A percentile compares a stretch with the other conserved stretches of the same genome.
Evolutionary conservation across 139 green algal species (phyloP).

Genomic region (Monoraphidium neglectum): DNA sequence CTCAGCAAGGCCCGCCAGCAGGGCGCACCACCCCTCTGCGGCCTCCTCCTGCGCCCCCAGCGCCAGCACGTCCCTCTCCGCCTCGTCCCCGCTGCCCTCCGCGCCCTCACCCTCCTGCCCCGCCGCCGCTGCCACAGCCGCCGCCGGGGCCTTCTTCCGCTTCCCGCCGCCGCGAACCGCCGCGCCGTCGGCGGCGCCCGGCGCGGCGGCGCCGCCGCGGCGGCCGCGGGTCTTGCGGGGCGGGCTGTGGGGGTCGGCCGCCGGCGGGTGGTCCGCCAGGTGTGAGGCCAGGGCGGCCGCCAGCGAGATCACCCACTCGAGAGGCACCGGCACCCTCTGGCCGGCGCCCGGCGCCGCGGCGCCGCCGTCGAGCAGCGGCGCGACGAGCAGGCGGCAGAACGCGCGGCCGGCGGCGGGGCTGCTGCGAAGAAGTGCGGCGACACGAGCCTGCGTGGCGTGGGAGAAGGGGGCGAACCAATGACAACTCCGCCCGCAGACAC

Average conservation of each 20-base stretch:
- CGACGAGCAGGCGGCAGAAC: conserved; percentile 62
- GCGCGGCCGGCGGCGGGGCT: conserved; percentile 54
- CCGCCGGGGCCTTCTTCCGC: conserved; percentile 22
- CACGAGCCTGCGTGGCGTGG: conserved; percentile 36
- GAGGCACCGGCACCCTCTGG: conserved; percentile 36
- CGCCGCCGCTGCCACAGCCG: background rate
- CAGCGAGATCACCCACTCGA: conserved; percentile 56
- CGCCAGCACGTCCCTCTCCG: conserved; percentile 3
- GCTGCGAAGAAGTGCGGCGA: conserved; percentile 65
- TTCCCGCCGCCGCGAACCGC: background rate
- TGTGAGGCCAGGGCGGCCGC: conserved; percentile 43
- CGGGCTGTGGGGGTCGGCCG: conserved; percentile 7
- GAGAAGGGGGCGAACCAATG: background rate
- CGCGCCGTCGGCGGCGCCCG: background rate
- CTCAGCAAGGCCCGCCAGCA: conserved; percentile 55
- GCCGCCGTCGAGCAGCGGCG: conserved; percentile 15
- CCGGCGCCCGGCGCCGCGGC: background rate
- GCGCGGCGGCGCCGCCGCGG: too few relatives aligned
- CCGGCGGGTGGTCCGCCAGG: conserved; percentile 37
- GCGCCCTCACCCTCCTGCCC: conserved; percentile 23
- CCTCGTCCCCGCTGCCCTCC: background rate
- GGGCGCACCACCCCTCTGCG: conserved; percentile 47
- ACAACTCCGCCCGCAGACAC: too few relatives aligned
- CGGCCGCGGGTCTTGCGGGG: background rate
- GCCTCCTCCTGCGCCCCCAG: conserved; percentile 39